Evolutionary conservation across 2,329 filamentous ascomycete genomes (phyloP), one percentile per base, ranked within the genome.

Genomic region (Podosphaera fusca): DNA sequence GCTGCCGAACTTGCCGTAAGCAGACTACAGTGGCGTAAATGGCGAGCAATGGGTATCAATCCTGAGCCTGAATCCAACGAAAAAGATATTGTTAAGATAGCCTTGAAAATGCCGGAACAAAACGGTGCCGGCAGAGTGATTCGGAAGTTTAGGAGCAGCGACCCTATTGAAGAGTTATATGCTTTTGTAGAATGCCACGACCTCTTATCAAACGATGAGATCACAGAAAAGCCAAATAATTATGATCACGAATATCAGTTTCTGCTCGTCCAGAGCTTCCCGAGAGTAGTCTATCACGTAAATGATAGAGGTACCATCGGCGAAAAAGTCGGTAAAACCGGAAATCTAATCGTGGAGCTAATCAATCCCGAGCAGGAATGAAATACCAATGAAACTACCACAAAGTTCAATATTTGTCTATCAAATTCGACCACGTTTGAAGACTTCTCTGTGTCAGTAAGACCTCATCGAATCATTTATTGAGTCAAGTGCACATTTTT

Each of bases 151-250:
- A 69, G 74, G 0, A 73, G 76, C 0, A 73, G 79, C n/a, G 79
- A 85, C 0, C 74, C 77, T 1, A 73, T 96, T 42, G 90, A 96
- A 67, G 88, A 95, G 65, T 71, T 98, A 4, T 96, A 96, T 69
- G 92, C 90, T 0, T 95, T 94, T 70, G 88, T 96, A 2, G 92
- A 98, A 67, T 96, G 90, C 70, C 83, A 88, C 67, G 81, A 87
- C 56, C 63, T 84, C 4, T 63, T 88, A 2, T 69, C 76, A 40
- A 55, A 60, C 4, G 59, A 57, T 9, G 61, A 63, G 21, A 56
- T 60, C 12, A 59, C 56, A 12, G 65, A 59, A 36, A 59, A 79
- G 63, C 87, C 87, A 0, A 72, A 75, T 30, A 78, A 72, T 10
- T 96, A 92, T 67, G 74, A 81, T 62, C 89, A 96, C 68, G 74